Base-by-base conservation (phyloP, 805 yeast species). In the Ogataea angusta region DNA sequence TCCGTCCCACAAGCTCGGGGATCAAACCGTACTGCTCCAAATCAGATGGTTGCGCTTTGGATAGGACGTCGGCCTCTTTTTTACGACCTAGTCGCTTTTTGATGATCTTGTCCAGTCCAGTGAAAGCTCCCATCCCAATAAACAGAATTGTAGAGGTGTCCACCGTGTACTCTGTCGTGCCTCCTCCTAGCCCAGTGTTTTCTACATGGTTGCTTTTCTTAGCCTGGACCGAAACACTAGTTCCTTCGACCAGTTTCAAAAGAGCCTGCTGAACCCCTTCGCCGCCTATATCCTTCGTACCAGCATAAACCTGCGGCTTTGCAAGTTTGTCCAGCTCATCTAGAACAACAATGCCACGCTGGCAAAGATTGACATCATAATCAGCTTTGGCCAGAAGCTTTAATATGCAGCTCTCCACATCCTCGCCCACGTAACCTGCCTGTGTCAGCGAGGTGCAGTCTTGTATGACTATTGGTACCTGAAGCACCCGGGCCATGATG, bases 391-490 rank as follows among this genome's bases (percentile, higher is more conserved):
- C 70, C 35, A 76, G 56, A 15, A 78, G 59, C 41, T 79, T 66
- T 52, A 75, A 77, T 17, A 78, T 67, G 48, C 82, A 76, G 22
- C 70, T 62, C 45, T 78, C 82, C 13, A 76, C 79, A 56, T 78
- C 83, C 44, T 78, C 83, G 17, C 84, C 84, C 31, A 78, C 76
- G 50, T 78, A 78, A 6, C 84, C 84, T 0, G 83, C 81, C 51
- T 78, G 83, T 0, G 84, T 78, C 43, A 78, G 52, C 31, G 79
- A 75, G 0, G 84, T 78, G 52, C 83, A 78, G 49, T 78, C 83
- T 5, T 78, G 76, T 10, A 78, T 76, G 0, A 79, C 72, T 27
- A 77, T 70, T 2, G 84, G 83, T 18, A 75, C 79, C 22, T 76
- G 70, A 30, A 78, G 53, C 1, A 69, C 61, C 27, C 64, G 66